These are phyloP conservation scores for Ceratobasidium sp. DNA, from an alignment of 1,284 basidiomycete genomes.

Conservation along the genomic window DNA sequence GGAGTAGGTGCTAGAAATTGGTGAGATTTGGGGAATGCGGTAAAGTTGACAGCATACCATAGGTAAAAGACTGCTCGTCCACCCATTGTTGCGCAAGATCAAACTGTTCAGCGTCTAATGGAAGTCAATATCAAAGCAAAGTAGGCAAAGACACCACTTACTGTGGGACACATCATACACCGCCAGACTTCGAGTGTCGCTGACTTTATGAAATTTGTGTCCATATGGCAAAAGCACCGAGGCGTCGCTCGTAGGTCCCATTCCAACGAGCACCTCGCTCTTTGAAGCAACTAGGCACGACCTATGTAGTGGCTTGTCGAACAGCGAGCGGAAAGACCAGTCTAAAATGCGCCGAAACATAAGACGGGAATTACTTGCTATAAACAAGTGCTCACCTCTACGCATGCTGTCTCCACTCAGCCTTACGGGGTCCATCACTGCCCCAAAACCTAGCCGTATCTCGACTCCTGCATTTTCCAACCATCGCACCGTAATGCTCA, in stretches of 20 bases:
- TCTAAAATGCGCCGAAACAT: slow-evolving; percentile 61
- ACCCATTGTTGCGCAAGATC: slow-evolving; percentile 71
- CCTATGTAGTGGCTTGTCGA: slow-evolving; percentile 73
- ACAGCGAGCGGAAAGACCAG: slow-evolving; percentile 82
- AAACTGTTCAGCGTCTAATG: slow-evolving; percentile 60
- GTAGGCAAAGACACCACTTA: slow-evolving; percentile 55
- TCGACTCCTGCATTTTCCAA: slow-evolving; percentile 67
- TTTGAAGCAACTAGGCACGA: slow-evolving; percentile 70
- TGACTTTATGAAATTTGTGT: slow-evolving; percentile 34
- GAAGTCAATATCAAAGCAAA: not conserved
- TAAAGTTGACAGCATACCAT: slow-evolving; percentile 62
- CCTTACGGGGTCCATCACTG: slow-evolving; percentile 84
- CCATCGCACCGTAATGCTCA: slow-evolving; percentile 82
- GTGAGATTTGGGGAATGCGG: slow-evolving; percentile 31
- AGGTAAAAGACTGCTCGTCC: slow-evolving; percentile 64
- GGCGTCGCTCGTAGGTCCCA: slow-evolving; percentile 38
- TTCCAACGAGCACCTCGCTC: slow-evolving; percentile 65
- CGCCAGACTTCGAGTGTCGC: slow-evolving; percentile 55
- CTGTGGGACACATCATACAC: slow-evolving; percentile 65
- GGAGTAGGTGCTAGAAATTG: slow-evolving; percentile 54
- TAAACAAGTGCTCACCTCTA: slow-evolving; percentile 65
- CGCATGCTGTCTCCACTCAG: slow-evolving; percentile 60
- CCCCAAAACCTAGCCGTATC: slow-evolving; percentile 82
- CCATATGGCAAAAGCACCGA: slow-evolving; percentile 35
- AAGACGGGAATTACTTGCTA: not conserved